Base-by-base conservation (phyloP, 1,284 basidiomycete genomes). In the Fomitopsis schrenkii region DNA sequence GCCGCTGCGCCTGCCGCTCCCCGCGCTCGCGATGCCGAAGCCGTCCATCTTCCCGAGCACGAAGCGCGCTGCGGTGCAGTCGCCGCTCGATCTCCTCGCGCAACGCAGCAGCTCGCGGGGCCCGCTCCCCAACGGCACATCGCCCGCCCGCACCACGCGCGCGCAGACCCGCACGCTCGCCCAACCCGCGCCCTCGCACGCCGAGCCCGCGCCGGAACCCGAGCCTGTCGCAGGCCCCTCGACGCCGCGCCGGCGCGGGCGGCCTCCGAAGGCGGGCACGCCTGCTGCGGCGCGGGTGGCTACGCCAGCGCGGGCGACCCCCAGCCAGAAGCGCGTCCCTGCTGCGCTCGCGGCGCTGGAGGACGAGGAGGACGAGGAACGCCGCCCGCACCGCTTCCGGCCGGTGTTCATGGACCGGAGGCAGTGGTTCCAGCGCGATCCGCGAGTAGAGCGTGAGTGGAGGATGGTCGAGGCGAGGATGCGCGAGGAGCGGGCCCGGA, bases 381-480 rank as follows among this genome's bases (percentile, higher is more conserved):
- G 36, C 2, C 55, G 63, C 12, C 59, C 61, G 26, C 61, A 65
- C 33, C 59, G 71, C 30, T 67, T 63, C 55, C 61, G 70, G 22
- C 71, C 69, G 3, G 65, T 68, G 26, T 68, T 70, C 45, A 60
- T 67, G 35, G 69, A 68, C 55, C 69, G 69, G 48, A 63, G 62
- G 30, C 71, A 72, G 59, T 72, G 71, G 71, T 57, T 68, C n/a
- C 62, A 59, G 50, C 62, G 65, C 10, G 71, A 71, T 33, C 66
- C 67, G 41, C 57, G 65, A 44, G 42, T 68, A 54, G 70, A 68
- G 45, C 59, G 66, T 8, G 66, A 70, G 54, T 59, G 67, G 64
- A 64, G 52, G 62, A 58, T 63, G 45, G 68, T 64, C 58, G 55
- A 65, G 59, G 62, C 59, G 35, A 22, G 30, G 40, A 44, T 53